Base-by-base conservation (phyloP, 306 rosid species). In the Casuarina glauca region DNA sequence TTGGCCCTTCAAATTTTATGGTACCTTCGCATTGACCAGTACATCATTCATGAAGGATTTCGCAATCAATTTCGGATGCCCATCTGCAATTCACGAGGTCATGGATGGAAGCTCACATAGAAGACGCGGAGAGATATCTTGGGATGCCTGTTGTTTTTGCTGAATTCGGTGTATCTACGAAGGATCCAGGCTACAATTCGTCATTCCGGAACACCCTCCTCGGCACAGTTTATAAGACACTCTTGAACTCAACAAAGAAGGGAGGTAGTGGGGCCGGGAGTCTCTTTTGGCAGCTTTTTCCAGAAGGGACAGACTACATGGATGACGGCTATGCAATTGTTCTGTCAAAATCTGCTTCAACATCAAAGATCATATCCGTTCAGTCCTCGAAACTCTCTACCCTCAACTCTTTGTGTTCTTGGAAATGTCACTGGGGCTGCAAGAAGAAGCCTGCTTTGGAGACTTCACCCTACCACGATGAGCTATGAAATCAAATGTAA, bases 51-150 rank as follows among this genome's bases (percentile, higher is more conserved):
- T 63, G 71, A 79, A 88, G 91, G 92, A 80, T 88, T 17, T 88
- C 99, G 38, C 90, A 77, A 79, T 74, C 96, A 57, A 74, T 93
- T 60, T 86, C 93, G n/a, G 91, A 81, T 43, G 70, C 64, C 49
- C 99, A 93, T 73, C 74, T 95, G 75, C 88, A 87, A 76, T 95
- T 95, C 76, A 89, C 94, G 52, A 87, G 86, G 77, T 86, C 96
- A 73, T 95, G 99, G 97, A 93, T 91, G 89, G 90, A 95, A 83
- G 91, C 94, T 26, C 99, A 95, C 88, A 89, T 95, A 68, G 93
- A 95, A 54, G 99, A 95, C 76, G 97, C 98, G 20, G 99, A 95
- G 60, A 87, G 82, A 78, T 74, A 86, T 80, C 97, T 93, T 1
- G 90, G 88, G 48, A 95, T 95, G 99, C 99, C 97, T 0, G 93